Percentiles rank a stretch among this genome's conserved stretches.
These are phyloP conservation scores for Phyllosticta citrichinensis DNA, from an alignment of 2,329 filamentous ascomycete species.

Conservation along the genomic window DNA sequence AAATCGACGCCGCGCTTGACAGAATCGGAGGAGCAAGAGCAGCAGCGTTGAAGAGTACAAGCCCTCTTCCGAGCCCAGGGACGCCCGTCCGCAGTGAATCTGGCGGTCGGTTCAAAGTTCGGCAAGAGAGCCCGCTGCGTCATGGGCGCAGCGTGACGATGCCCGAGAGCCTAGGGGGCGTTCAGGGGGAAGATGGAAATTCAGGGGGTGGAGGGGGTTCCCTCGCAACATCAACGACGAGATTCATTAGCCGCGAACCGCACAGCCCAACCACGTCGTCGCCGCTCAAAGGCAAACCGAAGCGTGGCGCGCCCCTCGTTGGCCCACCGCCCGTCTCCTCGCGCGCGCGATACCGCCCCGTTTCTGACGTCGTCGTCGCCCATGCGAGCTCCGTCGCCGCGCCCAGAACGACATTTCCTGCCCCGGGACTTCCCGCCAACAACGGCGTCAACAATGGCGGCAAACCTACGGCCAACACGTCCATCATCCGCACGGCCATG, in stretches of 20 bases:
- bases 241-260: neutral
- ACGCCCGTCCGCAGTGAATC: neutral
- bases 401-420: neutral
- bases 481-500: neutral
- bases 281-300: neutral
- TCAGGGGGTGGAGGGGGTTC: neutral
- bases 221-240: neutral
- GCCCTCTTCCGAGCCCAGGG: neutral
- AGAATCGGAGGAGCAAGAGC: neutral
- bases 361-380: neutral
- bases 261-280: neutral
- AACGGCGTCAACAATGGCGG: neutral
- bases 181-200: neutral
- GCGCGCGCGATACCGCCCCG: neutral
- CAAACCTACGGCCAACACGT: neutral
- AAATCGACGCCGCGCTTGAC: slow-evolving; percentile 14
- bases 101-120: neutral
- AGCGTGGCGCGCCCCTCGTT: neutral
- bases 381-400: neutral
- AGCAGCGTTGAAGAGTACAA: neutral
- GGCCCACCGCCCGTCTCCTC: neutral
- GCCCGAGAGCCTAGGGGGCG: neutral
- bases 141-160: neutral
- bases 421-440: neutral
- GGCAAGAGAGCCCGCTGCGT: neutral